A percentile compares a stretch with the other conserved stretches of the same genome.
Evolutionary conservation across 2,329 filamentous ascomycete genomes (phyloP).

Genomic region (Arthroderma sp.): DNA sequence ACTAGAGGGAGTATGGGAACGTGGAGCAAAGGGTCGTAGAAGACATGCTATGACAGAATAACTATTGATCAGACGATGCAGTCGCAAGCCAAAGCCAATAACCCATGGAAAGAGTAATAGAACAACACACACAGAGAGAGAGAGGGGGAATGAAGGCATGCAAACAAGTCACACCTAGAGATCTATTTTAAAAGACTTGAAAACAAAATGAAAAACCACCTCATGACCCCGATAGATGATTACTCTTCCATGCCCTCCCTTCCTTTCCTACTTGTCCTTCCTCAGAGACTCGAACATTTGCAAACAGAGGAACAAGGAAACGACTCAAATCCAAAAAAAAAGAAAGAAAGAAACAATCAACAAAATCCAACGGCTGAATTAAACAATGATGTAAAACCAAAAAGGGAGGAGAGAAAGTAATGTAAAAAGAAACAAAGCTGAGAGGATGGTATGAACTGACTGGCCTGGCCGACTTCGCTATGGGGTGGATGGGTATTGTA

Average conservation of each 20-base stretch:
- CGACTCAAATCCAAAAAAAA: neutral
- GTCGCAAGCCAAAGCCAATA: neutral
- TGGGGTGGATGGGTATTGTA: neutral
- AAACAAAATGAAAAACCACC: neutral
- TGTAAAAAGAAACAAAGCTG: neutral
- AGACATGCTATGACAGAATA: neutral
- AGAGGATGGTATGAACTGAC: neutral
- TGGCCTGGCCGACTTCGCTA: neutral
- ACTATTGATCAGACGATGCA: neutral
- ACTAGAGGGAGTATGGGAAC: neutral
- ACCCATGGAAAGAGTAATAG: neutral
- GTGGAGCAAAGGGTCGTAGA: neutral
- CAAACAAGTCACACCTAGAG: neutral
- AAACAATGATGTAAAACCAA: conserved; percentile 1
- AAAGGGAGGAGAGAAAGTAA: neutral
- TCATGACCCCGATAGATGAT: conserved; percentile 1
- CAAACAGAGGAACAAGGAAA: neutral
- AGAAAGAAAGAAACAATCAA: too few species aligned
- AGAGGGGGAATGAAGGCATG: neutral
- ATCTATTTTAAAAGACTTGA: neutral
- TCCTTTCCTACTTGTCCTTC: neutral
- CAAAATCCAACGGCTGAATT: neutral
- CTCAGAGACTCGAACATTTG: neutral
- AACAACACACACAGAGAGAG: neutral
- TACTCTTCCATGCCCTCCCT: neutral